Conservation (phyloP, 2,329 filamentous ascomycete species). For the Ceratocystis eucalypticola region DNA sequence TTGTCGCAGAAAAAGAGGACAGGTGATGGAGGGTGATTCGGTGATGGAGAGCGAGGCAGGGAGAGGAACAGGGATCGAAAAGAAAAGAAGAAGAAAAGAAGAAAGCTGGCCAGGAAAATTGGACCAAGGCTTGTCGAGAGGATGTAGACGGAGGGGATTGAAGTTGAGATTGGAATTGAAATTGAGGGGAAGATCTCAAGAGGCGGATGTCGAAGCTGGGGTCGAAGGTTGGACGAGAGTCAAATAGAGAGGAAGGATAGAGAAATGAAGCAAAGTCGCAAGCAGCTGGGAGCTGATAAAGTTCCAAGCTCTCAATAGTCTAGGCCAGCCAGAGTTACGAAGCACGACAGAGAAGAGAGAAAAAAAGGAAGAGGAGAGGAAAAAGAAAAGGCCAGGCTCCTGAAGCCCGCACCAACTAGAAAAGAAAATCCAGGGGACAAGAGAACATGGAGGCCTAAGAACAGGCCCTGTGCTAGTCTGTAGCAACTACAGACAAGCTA, state of each 20-base stretch:
- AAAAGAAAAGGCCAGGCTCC: constrained; percentile 12
- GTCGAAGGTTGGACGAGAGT: background rate
- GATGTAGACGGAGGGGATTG: background rate
- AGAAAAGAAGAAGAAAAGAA: background rate
- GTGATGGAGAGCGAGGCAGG: background rate
- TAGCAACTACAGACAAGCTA: background rate
- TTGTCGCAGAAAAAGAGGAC: constrained; percentile 25
- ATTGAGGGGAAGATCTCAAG: background rate
- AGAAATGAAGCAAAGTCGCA: constrained; percentile 3
- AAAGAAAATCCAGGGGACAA: background rate
- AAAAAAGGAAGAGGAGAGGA: constrained; percentile 8
- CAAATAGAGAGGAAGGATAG: background rate
- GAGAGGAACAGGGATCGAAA: background rate
- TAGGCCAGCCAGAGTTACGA: constrained; percentile 2
- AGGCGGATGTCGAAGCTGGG: constrained; percentile 1
- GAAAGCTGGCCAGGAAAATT: background rate
- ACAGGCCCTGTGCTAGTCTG: background rate
- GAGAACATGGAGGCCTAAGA: background rate
- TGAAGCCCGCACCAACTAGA: constrained; percentile 4
- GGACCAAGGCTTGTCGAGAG: constrained; percentile 3
- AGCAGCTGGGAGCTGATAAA: background rate
- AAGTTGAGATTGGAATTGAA: background rate
- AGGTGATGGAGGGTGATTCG: background rate
- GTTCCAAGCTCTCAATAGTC: background rate
- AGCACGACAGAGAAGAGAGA: background rate